Percentiles rank a stretch among this genome's conserved stretches.
These are phyloP conservation scores for Hypoxylon sp. DNA, from an alignment of 2,329 filamentous ascomycete genomes.

Conservation along the genomic window DNA sequence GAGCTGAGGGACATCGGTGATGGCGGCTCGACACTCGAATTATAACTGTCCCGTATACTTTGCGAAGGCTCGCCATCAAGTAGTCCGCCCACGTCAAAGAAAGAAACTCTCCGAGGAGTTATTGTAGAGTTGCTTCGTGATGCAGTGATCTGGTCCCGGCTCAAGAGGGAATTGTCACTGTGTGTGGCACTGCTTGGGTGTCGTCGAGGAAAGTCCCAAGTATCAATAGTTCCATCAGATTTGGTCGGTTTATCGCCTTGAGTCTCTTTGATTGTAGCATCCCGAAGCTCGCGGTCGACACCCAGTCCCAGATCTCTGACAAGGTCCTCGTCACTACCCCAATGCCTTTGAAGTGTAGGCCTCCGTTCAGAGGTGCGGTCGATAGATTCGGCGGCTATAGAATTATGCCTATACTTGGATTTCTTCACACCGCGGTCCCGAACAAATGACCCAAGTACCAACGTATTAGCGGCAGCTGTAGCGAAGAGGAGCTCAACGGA, in stretches of 20 bases:
- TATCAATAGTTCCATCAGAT: slow-evolving; percentile 59
- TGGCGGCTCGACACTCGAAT: slow-evolving; percentile 60
- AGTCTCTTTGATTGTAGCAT: slow-evolving; percentile 45
- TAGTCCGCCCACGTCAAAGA: slow-evolving; percentile 88
- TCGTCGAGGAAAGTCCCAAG: slow-evolving; percentile 65
- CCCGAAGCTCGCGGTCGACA: slow-evolving; percentile 67
- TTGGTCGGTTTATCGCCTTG: slow-evolving; percentile 52
- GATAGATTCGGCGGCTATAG: slow-evolving; percentile 73
- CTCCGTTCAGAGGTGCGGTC: slow-evolving; percentile 64
- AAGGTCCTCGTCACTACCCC: slow-evolving; percentile 93
- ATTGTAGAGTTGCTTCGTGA: slow-evolving; percentile 59
- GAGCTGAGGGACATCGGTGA: slow-evolving; percentile 53
- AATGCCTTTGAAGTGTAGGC: slow-evolving; percentile 73
- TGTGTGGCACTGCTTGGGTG: slow-evolving; percentile 57
- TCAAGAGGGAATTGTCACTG: slow-evolving; percentile 63
- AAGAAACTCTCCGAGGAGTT: slow-evolving; percentile 76
- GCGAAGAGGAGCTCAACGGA: slow-evolving; percentile 93
- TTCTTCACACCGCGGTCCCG: slow-evolving; percentile 93
- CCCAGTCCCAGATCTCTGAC: slow-evolving; percentile 84
- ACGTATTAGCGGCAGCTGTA: slow-evolving; percentile 86
- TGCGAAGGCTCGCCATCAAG: slow-evolving; percentile 68
- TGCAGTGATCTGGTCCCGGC: slow-evolving; percentile 56
- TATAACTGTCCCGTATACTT: slow-evolving; percentile 60
- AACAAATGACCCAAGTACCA: slow-evolving; percentile 93
- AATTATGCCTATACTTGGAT: slow-evolving; percentile 80